Base-by-base conservation (phyloP, 1,284 basidiomycete species). In the Pulveroboletus sp. region DNA sequence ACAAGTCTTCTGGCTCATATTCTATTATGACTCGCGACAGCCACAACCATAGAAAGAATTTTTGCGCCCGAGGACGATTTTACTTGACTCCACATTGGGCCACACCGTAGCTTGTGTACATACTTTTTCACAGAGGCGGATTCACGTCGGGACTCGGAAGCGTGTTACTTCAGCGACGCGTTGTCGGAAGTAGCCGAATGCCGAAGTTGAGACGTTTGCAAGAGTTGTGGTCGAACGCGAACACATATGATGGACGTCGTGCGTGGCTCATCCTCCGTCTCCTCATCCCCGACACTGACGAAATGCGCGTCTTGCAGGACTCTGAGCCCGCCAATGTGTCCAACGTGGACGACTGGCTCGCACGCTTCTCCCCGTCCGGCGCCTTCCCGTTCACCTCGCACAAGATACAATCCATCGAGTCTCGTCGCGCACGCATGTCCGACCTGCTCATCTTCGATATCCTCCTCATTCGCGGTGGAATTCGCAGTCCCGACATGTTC, bases 391-490 rank as follows among this genome's bases (percentile, higher is more conserved):
- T 70, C 52, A 55, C 51, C 45, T 24, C 54, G 14, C 62, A 52
- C 52, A 65, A 61, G 28, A 63, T 57, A 47, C 65, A 57, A 55
- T 77, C 82, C 68, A 86, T 91, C 50, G 81, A 84, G 63, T 73
- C 76, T 38, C 80, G 89, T 44, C 82, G 90, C 36, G 82, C 81
- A 2, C 74, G 74, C 39, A 77, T 91, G 75, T 76, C 78, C 29
- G 86, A 87, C 66, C 64, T 78, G 44, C 83, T 92, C 44, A 80
- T 91, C 26, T 89, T 90, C 59, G 91, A 92, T 66, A 81, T 87
- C 18, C 78, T 92, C 2, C 80, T 92, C 26, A 71, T 76, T 11
- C 78, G 83, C 20, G 90, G 89, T 22, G 84, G 84, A 5, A 77
- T 91, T 53, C 74, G 72, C 12, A 75, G 78, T 24, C 79, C 86